Base-by-base conservation (phyloP, 75 land plant genomes). In the Selaginella tamariscina region DNA sequence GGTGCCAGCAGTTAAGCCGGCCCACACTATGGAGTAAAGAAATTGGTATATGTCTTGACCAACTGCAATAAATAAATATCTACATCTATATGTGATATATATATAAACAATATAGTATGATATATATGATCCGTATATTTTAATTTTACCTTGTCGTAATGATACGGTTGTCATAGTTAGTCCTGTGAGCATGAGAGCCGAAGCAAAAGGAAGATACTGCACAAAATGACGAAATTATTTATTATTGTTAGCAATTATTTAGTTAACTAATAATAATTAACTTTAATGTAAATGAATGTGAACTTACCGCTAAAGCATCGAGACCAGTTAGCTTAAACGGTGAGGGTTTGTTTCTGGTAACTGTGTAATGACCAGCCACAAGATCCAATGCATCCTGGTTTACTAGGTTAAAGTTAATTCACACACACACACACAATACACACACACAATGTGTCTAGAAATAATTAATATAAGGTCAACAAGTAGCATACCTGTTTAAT, bases 341-440 rank as follows among this genome's bases (percentile, higher is more conserved):
- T 57, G 89, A 94, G 32, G 82, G 86, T 30, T 30, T 64, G 64
- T 67, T 72, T 64, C 80, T 81, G 66, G 59, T 82, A 49, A 84
- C 79, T 68, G 32, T 77, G 77, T 87, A 95, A 55, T 77, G 92
- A 26, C 99, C 99, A 69, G 87, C 85, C 23, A 92, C 74, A 39
- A 95, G 87, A 75, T 95, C 99, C 44, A 90, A 73, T 56, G 97
- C 96, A 78, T 95, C 99, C 99, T 90, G 70, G 49, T n/a, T n/a
- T n/a, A n/a, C n/a, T n/a, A n/a, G n/a, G n/a, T n/a, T n/a, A n/a
- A n/a, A n/a, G n/a, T n/a, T n/a, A n/a, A n/a, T n/a, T n/a, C n/a
- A n/a, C n/a, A n/a, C n/a, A n/a, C 20, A 11, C 11, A 20, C 54
- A 49, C 54, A 49, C 11, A 49, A 59, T 5, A 59, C 8, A n/a